Evolutionary conservation across 208 protist genomes (phyloP).

Genomic region (Trypanosoma congolense): DNA sequence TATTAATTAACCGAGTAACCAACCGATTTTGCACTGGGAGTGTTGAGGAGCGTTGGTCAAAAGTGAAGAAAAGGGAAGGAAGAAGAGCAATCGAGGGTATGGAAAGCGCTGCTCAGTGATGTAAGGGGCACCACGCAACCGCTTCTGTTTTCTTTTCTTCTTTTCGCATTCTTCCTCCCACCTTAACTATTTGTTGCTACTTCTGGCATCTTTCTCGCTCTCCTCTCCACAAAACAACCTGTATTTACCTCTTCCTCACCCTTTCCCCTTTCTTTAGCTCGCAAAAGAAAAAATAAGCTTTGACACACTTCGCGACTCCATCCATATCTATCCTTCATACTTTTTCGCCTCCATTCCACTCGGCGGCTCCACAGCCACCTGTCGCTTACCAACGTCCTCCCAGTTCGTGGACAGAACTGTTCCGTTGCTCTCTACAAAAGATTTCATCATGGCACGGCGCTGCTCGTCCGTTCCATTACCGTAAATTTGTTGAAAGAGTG

Average conservation of each 20-base stretch:
- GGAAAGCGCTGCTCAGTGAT: too few relatives aligned
- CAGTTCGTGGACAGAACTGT: constrained; percentile 96
- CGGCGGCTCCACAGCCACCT: constrained; percentile 80
- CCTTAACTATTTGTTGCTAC: neutral
- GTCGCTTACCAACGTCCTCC: constrained; percentile 87
- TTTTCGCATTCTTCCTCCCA: too few relatives aligned
- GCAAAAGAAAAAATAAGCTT: too few relatives aligned
- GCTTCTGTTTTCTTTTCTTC: too few relatives aligned
- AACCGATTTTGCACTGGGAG: too few relatives aligned
- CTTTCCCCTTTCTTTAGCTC: too few relatives aligned
- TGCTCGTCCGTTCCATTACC: constrained; percentile 86
- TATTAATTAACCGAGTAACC: too few relatives aligned
- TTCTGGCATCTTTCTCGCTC: neutral
- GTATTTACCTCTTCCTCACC: neutral
- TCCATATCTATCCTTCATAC: constrained; percentile 12
- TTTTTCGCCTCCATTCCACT: constrained; percentile 87
- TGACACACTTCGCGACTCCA: too few relatives aligned
- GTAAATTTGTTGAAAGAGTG: constrained; percentile 94
- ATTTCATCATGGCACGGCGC: constrained; percentile 93
- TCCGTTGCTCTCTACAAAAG: constrained; percentile 91
- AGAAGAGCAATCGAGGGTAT: too few relatives aligned
- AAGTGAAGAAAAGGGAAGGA: too few relatives aligned
- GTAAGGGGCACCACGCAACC: too few relatives aligned
- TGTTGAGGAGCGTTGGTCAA: too few relatives aligned
- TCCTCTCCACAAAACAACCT: neutral